phyloP scores from a whole-genome alignment of 768 basidiomycete genomes.

The Cystofilobasidium bisporidii region DNA sequence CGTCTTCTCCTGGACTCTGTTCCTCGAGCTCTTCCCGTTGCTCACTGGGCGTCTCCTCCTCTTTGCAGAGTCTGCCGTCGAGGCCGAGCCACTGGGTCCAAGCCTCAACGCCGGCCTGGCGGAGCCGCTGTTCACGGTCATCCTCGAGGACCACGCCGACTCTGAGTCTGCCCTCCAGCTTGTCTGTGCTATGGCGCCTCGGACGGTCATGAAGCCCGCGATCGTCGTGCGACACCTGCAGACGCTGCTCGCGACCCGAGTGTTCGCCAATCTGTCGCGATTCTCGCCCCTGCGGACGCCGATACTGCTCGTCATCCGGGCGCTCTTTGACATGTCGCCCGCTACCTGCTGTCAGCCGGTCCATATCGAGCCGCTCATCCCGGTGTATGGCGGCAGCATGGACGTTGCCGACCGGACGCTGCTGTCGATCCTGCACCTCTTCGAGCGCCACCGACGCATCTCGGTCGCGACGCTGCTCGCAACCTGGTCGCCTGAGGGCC shows the following conservation, averaged over 20 bases:
- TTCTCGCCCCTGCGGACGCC: constrained; percentile 42
- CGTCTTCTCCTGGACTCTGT: not conserved
- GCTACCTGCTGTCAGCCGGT: constrained; percentile 73
- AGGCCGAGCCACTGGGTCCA: constrained; percentile 26
- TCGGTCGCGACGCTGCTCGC: constrained; percentile 57
- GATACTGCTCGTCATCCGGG: constrained; percentile 52
- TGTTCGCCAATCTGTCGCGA: constrained; percentile 43
- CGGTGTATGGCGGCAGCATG: constrained; percentile 66
- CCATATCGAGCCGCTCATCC: constrained; percentile 66
- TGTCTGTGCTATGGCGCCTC: constrained; percentile 42
- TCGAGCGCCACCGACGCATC: constrained; percentile 59
- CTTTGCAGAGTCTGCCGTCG: constrained; percentile 9
- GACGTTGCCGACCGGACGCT: constrained; percentile 56
- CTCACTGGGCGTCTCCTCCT: constrained; percentile 28
- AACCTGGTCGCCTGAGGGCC: constrained; percentile 52
- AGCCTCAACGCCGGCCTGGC: constrained; percentile 52
- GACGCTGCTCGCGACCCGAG: constrained; percentile 58
- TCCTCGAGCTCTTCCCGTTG: constrained; percentile 19
- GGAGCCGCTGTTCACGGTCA: constrained; percentile 60
- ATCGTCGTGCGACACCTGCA: constrained; percentile 68
- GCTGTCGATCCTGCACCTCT: constrained; percentile 65
- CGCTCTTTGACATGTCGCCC: constrained; percentile 66
- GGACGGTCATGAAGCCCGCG: constrained; percentile 59
- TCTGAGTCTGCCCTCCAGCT: constrained; percentile 42
- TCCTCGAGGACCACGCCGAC: constrained; percentile 53